A percentile compares a stretch with the other conserved stretches of the same genome.
Evolutionary conservation across 441 rosid genomes (phyloP).

Genomic region (Manihot esculenta): DNA sequence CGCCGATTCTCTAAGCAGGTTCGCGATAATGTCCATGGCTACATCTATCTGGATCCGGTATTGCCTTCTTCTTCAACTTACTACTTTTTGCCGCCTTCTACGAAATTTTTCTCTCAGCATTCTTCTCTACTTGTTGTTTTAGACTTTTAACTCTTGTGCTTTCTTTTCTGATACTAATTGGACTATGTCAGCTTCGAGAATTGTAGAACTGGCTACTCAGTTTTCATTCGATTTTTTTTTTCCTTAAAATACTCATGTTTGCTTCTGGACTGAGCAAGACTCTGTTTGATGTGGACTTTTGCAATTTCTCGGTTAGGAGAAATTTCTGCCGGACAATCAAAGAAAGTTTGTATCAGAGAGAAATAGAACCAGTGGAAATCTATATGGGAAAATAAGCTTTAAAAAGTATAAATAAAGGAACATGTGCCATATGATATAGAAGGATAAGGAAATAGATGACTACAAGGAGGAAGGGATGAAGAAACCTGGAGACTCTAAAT

Average conservation of each 20-base stretch:
- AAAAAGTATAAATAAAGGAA: too few species aligned
- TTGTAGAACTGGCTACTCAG: neutral
- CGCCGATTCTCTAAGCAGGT: constrained; percentile 50
- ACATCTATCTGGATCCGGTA: constrained; percentile 67
- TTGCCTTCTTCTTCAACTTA: constrained; percentile 1
- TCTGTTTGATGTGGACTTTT: neutral
- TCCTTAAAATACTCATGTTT: too few species aligned
- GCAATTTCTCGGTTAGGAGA: neutral
- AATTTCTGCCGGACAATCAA: too few species aligned
- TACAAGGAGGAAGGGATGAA: neutral
- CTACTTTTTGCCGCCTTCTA: neutral
- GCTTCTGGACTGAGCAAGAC: neutral
- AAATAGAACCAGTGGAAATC: too few species aligned
- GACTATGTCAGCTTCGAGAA: neutral
- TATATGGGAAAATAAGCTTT: too few species aligned
- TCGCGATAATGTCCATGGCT: constrained; percentile 71
- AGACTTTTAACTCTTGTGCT: neutral
- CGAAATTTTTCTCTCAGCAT: neutral
- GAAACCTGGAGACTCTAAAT: neutral
- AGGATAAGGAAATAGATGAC: neutral
- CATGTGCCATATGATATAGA: too few species aligned
- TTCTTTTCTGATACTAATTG: neutral
- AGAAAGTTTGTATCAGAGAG: too few species aligned
- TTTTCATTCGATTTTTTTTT: neutral
- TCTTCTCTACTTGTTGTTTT: neutral